Percentiles rank a stretch among this genome's conserved stretches.
phyloP scores from a whole-genome alignment of 2,329 filamentous ascomycete genomes.

The Cryphonectria naterciae region DNA sequence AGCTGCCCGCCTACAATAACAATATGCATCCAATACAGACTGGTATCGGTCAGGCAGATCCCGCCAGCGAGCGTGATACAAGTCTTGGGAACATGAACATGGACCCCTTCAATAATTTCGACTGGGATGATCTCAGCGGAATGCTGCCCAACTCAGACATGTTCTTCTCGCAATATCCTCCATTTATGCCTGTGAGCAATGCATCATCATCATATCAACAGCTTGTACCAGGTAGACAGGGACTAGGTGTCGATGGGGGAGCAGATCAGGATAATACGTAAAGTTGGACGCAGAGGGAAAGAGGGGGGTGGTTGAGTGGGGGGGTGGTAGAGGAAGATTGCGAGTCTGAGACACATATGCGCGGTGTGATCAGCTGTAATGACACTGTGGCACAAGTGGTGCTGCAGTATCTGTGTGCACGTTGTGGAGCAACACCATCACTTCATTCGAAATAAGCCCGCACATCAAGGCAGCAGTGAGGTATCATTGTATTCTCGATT shows the following conservation, averaged over 20 bases:
- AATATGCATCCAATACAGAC: not conserved
- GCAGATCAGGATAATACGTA: not conserved
- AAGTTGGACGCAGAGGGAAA: not conserved
- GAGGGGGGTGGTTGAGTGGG: too few relatives aligned
- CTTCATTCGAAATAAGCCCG: not conserved
- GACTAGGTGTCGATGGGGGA: not conserved
- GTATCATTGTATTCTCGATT: not conserved
- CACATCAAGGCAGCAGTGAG: not conserved
- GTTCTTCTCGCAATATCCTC: not conserved
- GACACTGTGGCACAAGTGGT: not conserved
- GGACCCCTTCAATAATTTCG: conserved; percentile 7
- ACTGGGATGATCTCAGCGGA: conserved; percentile 10
- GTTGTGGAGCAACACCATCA: not conserved
- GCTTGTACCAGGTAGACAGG: not conserved
- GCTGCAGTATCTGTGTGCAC: not conserved
- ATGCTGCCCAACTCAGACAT: conserved; percentile 10
- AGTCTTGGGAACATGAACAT: conserved; percentile 16
- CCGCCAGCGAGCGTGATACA: not conserved
- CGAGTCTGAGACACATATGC: not conserved
- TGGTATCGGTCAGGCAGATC: not conserved
- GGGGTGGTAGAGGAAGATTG: not conserved
- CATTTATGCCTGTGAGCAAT: not conserved
- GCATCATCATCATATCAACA: not conserved
- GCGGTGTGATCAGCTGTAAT: not conserved
- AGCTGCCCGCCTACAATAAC: not conserved